Evolutionary conservation across 1,284 basidiomycete genomes (phyloP), one percentile per base, ranked within the genome.

Genomic region (Sporisorium scitamineum): DNA sequence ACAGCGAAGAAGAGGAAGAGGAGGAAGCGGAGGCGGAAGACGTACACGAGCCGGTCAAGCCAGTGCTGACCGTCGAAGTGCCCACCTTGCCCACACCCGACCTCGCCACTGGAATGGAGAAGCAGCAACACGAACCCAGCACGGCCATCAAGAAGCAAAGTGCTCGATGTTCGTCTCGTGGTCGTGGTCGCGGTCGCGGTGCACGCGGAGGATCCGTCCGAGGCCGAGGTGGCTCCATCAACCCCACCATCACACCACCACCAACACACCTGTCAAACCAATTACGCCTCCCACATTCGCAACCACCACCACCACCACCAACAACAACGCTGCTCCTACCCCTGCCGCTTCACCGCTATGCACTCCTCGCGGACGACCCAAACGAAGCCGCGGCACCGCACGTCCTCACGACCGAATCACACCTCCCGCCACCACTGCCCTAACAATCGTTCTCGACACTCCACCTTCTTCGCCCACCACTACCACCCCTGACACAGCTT

Each of bases 151-250:
- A 48, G 31, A 57, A 37, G 27, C 51, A 59, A 22, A 54, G 37
- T 5, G 60, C 39, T 20, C 45, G 42, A 18, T 34, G 37, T 16
- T 39, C 27, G n/a, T 9, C 44, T 42, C 24, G 56, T 1, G 57
- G 57, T 42, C 24, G 56, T 1, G 57, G 57, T 51, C 61, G 56
- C 9, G 58, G 54, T 51, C 26, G 44, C 24, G 54, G 42, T 41
- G 37, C 37, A 6, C 20, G 39, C 29, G 44, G 39, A 37, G 54
- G 32, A 18, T n/a, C 54, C n/a, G 31, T 53, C 24, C 24, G 57
- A 7, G 18, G 27, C 24, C n/a, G 39, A 41, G 48, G 27, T 6
- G 47, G n/a, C 20, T 22, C 3, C 20, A 32, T 20, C 50, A 27
- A 9, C 31, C 20, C 32, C 29, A 31, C 7, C 26, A 34, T 18